Evolutionary conservation across 352 stramenopile species (phyloP), one percentile per base, ranked within the genome.

Genomic region (Blastocystis sp.): DNA sequence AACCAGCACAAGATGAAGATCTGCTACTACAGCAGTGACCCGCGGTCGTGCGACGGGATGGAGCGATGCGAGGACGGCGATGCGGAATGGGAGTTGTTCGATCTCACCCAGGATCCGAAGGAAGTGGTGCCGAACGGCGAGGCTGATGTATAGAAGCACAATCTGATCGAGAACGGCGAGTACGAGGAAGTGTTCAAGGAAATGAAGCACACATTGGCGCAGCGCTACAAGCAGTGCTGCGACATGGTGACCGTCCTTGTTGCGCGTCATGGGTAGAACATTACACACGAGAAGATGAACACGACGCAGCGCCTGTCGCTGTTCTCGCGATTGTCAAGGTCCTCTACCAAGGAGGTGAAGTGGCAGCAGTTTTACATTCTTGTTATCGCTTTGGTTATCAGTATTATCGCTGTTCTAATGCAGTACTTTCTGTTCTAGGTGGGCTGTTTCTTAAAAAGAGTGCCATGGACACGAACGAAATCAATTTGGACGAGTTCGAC

Each of bases 281-380:
- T 62, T 31, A 19, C 24, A 1, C 33, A 35, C 13, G 39, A 45
- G 55, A 63, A 80, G 24, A 37, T 63, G 1, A 62, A 62, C 55
- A 33, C 29, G 55, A 1, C 69, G 55, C 55, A 41, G 29, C 69
- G 37, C 26, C 62, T 80, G 13, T 80, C 69, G 2, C 33, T 80
- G 16, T 80, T 80, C 35, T 51, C 60, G 26, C 33, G 9, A 9
- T 6, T 45, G 39, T 80, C 35, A 24, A n/a, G 26, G 26, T 29
- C 24, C n/a, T 29, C 55, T 33, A 24, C 33, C 33, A 62, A 16
- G n/a, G 55, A 62, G 16, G 37, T 80, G 41, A 80, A 80, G 2
- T 80, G 69, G 69, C 16, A 62, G 31, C 69, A 80, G 69, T 80
- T 80, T 37, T 80, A 80, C n/a, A 31, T 80, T n/a, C 69, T 80